Conservation (phyloP, 23 red algal species). For the Pyropia yezoensis region DNA sequence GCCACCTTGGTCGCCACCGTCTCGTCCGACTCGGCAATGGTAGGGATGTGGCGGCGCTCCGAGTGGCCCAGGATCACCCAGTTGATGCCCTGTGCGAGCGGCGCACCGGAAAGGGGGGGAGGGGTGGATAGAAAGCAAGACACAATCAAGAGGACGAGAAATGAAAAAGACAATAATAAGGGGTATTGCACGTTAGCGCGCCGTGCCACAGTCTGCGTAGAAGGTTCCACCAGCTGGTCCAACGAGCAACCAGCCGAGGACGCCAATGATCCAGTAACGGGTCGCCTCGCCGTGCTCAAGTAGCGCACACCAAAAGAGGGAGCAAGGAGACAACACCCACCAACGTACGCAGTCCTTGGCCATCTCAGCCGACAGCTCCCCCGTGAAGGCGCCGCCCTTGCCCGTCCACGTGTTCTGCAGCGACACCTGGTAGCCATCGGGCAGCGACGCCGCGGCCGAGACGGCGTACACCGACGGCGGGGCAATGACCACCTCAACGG, state of each 20-base stretch:
- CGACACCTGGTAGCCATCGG: constrained; percentile 48
- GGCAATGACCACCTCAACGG: constrained; percentile 69
- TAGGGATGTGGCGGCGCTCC: constrained; percentile 54
- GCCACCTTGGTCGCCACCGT: constrained; percentile 68
- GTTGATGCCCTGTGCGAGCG: constrained; percentile 1
- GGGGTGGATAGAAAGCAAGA: too few species aligned
- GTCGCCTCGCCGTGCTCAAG: too few species aligned
- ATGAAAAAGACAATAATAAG: too few species aligned
- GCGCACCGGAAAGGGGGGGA: too few species aligned
- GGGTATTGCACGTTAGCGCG: too few species aligned
- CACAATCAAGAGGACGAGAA: too few species aligned
- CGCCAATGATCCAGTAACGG: too few species aligned
- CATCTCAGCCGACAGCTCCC: constrained; percentile 87
- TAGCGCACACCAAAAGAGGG: too few species aligned
- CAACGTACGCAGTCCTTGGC: constrained; percentile 27
- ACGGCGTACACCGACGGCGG: constrained; percentile 62
- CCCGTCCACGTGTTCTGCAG: constrained; percentile 69
- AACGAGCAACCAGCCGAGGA: too few species aligned
- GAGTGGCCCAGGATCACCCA: constrained; percentile 82
- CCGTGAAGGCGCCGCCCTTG: constrained; percentile 78
- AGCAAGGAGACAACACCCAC: neutral
- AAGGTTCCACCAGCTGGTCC: too few species aligned
- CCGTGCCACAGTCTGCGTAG: too few species aligned
- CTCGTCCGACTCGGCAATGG: constrained; percentile 58
- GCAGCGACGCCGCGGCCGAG: constrained; percentile 32